Conservation (phyloP, 257 asterid species). For the Prunella vulgaris region DNA sequence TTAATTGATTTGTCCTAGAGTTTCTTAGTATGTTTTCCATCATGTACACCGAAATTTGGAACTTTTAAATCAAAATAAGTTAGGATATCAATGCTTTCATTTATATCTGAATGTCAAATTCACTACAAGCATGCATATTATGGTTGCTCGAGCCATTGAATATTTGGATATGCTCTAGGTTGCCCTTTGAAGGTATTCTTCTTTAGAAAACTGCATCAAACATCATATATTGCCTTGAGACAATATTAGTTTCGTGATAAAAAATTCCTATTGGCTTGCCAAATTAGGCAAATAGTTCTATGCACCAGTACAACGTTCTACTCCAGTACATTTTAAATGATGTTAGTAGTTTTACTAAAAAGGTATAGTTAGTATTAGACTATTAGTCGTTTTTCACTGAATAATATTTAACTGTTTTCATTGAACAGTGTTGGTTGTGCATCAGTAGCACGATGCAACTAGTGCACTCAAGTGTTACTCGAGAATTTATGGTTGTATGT, state of each 20-base stretch:
- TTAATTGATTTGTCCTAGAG: not conserved
- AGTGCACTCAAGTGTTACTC: too few relatives aligned
- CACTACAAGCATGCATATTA: not conserved
- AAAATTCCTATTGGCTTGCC: not conserved
- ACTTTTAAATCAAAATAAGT: not conserved
- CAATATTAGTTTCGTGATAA: not conserved
- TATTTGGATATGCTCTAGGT: not conserved
- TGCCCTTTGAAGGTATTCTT: not conserved
- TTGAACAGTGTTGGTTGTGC: too few relatives aligned
- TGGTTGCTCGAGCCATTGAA: not conserved
- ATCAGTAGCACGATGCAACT: too few relatives aligned
- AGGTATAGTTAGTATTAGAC: too few relatives aligned
- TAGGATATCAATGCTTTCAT: not conserved
- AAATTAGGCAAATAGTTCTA: too few relatives aligned
- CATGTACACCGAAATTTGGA: not conserved
- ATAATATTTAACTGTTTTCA: too few relatives aligned
- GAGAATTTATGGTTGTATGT: not conserved
- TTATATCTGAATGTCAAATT: not conserved
- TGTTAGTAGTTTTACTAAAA: too few relatives aligned
- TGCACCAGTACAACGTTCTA: too few relatives aligned
- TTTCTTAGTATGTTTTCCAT: not conserved
- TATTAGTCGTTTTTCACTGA: too few relatives aligned
- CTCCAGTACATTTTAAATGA: too few relatives aligned
- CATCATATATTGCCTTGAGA: not conserved
- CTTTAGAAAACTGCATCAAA: not conserved